These are phyloP conservation scores for Glaciozyma martinii DNA, from an alignment of 768 basidiomycete species.

Conservation along the genomic window DNA sequence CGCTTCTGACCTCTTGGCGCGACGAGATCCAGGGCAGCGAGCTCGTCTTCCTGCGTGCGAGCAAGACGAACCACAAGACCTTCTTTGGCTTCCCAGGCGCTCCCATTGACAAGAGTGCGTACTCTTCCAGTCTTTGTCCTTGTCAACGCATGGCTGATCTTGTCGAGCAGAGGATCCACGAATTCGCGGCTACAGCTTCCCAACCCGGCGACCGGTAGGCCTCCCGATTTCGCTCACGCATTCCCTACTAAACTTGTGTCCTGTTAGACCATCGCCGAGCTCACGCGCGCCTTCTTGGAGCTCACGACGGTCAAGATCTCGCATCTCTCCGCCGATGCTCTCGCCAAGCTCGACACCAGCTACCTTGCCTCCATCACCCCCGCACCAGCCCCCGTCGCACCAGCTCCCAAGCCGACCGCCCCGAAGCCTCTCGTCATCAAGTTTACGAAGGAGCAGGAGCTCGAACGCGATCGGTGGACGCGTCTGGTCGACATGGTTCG, in stretches of 20 bases:
- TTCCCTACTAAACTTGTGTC: neutral
- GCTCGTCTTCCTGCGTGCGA: constrained; percentile 84
- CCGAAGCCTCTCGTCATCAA: constrained; percentile 48
- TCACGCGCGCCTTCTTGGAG: constrained; percentile 75
- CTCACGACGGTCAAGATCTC: constrained; percentile 75
- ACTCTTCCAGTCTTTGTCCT: neutral
- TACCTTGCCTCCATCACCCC: constrained; percentile 75
- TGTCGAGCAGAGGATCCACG: constrained; percentile 53
- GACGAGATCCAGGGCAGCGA: constrained; percentile 81
- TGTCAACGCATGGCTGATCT: neutral
- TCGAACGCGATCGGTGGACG: constrained; percentile 65
- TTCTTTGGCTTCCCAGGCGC: constrained; percentile 84
- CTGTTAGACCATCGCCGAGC: constrained; percentile 75
- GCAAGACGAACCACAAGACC: constrained; percentile 71
- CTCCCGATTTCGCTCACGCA: neutral
- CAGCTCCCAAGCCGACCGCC: constrained; percentile 42
- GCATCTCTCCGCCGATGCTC: constrained; percentile 72
- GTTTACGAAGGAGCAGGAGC: constrained; percentile 71
- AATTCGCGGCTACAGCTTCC: constrained; percentile 86
- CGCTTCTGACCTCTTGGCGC: constrained; percentile 70
- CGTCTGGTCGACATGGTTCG: constrained; percentile 80
- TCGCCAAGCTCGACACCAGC: constrained; percentile 76
- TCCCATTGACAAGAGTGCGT: constrained; percentile 55
- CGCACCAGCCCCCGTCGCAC: constrained; percentile 43
- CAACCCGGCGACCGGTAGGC: constrained; percentile 83